A percentile compares a stretch with the other conserved stretches of the same genome.
Conservation (phyloP, 441 rosid genomes). For the Eugenia klotzschiana region DNA sequence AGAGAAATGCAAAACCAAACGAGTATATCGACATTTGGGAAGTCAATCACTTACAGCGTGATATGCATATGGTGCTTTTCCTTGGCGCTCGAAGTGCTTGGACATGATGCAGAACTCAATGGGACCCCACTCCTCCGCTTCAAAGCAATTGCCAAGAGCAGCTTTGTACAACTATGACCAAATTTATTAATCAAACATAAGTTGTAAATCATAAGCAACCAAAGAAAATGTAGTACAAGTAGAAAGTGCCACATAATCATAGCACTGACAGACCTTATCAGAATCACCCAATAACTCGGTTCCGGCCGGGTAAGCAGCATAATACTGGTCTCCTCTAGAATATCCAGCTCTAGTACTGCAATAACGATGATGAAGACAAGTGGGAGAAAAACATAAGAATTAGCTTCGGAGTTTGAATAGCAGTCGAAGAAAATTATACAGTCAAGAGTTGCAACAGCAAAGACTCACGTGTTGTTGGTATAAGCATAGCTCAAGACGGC, state of each 20-base stretch:
- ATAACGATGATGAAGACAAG: not conserved
- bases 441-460: not conserved
- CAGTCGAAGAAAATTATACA: not conserved
- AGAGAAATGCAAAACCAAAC: not conserved
- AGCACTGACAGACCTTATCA: constrained; percentile 33
- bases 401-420: not conserved
- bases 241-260: not conserved
- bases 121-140: constrained; percentile 81
- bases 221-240: no score
- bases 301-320: constrained; percentile 85
- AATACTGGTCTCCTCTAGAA: constrained; percentile 83
- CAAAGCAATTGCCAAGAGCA: constrained; percentile 83
- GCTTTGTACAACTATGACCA: constrained; percentile 60
- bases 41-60: constrained; percentile 46
- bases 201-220: not conserved
- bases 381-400: not conserved
- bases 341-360: constrained; percentile 85
- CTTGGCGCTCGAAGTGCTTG: constrained; percentile 90
- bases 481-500: constrained; percentile 51
- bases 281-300: constrained; percentile 78
- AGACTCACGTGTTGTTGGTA: constrained; percentile 71
- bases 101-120: constrained; percentile 69
- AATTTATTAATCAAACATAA: not conserved
- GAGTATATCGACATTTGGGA: no score
- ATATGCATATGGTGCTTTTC: constrained; percentile 78